Base-by-base conservation (phyloP, 768 basidiomycete species). In the Antrodiella citrinella region DNA sequence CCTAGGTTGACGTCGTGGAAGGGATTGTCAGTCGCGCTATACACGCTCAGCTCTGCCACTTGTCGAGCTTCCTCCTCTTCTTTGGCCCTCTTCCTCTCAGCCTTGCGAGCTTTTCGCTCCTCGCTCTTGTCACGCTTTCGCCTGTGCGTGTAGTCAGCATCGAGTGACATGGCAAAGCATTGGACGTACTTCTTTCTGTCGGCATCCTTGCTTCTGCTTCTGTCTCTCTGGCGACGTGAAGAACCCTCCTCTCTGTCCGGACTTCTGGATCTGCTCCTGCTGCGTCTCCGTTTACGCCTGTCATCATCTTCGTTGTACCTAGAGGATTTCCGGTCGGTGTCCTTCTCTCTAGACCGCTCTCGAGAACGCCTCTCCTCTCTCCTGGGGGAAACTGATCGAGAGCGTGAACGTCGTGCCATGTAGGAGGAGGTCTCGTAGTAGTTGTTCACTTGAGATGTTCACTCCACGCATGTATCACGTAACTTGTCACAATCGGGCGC, bases 1-100 rank as follows among this genome's bases (percentile, higher is more conserved):
- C 84, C 86, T 25, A 98, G 84, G 66, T 98, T 97, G 54, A 91
- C 84, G 59, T 98, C 96, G 68, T 96, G 91, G 73, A 98, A 99
- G 0, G 96, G 96, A 62, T 98, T 99, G 74, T 98, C 94, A 11
- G 84, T 83, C 44, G 93, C 90, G 57, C 91, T 93, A 72, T 98
- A 98, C 56, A 96, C 86, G 57, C 92, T 94, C 40, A 98, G 77
- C 67, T 98, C 95, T 9, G 91, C 92, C 13, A 96, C 85, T 58
- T 87, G 84, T 22, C 94, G 84, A 20, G 89, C 86, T 61, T 96
- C 92, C 59, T 95, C 93, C 57, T 91, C 90, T 50, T 90, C 87
- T 56, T 72, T 81, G 40, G 81, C 77, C 26, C 86, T 77, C 62
- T 80, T 86, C 72, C 93, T 96, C 60, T 95, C 92, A 4, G 83